Evolutionary conservation across 2,329 filamentous ascomycete genomes (phyloP).

Genomic region (Phaeosphaeriaceae sp.): DNA sequence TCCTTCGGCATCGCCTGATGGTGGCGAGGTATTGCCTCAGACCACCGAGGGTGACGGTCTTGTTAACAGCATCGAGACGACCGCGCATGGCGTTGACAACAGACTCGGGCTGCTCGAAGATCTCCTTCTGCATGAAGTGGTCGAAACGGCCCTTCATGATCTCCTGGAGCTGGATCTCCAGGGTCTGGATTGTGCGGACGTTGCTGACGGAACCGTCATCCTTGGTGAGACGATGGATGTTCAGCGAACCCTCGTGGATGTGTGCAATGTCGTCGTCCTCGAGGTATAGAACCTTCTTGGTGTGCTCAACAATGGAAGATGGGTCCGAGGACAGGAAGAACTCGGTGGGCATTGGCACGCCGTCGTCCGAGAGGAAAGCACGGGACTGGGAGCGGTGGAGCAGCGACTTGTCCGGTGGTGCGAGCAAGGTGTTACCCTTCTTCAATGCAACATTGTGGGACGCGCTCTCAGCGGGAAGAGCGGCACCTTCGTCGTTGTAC

Average conservation of each 20-base stretch:
- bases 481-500: constrained; percentile 81
- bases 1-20: constrained; percentile 93
- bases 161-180: constrained; percentile 98
- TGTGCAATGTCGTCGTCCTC: constrained; percentile 99
- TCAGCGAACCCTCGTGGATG: constrained; percentile 97
- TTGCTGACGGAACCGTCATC: constrained; percentile 89
- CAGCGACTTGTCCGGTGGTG: constrained; percentile 95
- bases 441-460: constrained; percentile 97
- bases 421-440: constrained; percentile 73
- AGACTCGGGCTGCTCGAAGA: constrained; percentile 99
- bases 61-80: constrained; percentile 91
- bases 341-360: constrained; percentile 95
- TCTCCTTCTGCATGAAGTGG: constrained; percentile 99
- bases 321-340: constrained; percentile 99
- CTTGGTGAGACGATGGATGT: constrained; percentile 98
- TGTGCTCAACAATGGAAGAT: constrained; percentile 98
- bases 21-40: constrained; percentile 95
- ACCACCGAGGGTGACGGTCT: constrained; percentile 93
- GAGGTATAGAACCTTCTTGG: constrained; percentile 99
- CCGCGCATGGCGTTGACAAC: constrained; percentile 99
- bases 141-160: constrained; percentile 99
- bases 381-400: constrained; percentile 98
- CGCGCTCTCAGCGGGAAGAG: constrained; percentile 88
- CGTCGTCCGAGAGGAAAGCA: constrained; percentile 98
- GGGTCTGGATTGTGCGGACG: constrained; percentile 95